These are phyloP conservation scores for Mucor velutinosus DNA, from an alignment of 371 early-diverging fungal species.

Conservation along the genomic window DNA sequence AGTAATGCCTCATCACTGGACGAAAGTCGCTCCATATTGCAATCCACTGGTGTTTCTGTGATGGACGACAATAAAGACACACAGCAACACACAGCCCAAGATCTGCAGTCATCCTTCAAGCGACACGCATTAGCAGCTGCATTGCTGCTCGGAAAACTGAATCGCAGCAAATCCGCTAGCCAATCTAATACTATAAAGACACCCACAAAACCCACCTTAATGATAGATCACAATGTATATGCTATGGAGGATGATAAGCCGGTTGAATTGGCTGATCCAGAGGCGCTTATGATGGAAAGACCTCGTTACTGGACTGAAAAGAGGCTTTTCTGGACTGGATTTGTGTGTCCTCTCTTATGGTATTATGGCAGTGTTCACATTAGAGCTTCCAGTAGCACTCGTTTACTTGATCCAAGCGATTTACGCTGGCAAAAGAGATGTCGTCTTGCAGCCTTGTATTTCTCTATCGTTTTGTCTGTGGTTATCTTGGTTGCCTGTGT, in stretches of 20 bases:
- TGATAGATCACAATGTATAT: neutral
- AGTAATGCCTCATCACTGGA: neutral
- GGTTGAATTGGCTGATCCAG: neutral
- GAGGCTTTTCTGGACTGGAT: conserved; percentile 19
- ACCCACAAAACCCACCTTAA: neutral
- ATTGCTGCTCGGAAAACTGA: neutral
- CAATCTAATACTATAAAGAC: neutral
- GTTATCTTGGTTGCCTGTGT: conserved; percentile 7
- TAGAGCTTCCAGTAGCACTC: neutral
- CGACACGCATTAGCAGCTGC: neutral
- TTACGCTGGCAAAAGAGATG: conserved; percentile 21
- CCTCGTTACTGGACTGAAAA: conserved; percentile 11
- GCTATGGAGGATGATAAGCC: neutral
- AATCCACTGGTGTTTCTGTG: neutral
- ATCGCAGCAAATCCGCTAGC: neutral
- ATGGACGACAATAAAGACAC: neutral
- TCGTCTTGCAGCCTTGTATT: conserved; percentile 20
- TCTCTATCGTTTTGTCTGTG: conserved; percentile 6
- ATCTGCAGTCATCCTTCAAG: neutral
- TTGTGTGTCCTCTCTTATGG: conserved; percentile 23
- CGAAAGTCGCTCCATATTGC: neutral
- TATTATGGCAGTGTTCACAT: conserved; percentile 15
- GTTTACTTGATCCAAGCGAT: neutral
- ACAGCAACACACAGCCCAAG: neutral
- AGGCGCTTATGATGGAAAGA: neutral